Conservation (phyloP, 225 moss, liverwort and hornwort species). For the Takakia lepidozioides region DNA sequence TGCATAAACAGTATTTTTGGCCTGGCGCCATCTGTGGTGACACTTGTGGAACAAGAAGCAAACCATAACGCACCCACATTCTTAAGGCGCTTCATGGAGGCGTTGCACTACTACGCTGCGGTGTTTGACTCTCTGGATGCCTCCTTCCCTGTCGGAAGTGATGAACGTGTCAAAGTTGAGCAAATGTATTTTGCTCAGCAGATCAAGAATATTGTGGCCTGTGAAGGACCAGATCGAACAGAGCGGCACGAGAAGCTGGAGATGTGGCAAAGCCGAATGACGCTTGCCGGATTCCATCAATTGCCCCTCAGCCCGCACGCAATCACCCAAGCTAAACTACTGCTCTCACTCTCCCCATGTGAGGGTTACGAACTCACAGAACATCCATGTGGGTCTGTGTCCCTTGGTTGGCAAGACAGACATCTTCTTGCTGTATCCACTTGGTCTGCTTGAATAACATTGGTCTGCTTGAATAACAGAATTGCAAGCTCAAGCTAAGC, state of each 20-base stretch:
- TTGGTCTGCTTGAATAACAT: too few relatives aligned
- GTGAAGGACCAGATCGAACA: slow-evolving; percentile 57
- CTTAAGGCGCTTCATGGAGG: slow-evolving; percentile 77
- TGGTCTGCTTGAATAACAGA: too few relatives aligned
- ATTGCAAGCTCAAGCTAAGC: too few relatives aligned
- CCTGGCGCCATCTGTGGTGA: slow-evolving; percentile 60
- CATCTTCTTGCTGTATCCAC: slow-evolving; percentile 77
- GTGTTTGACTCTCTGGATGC: slow-evolving; percentile 88
- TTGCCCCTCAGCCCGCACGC: slow-evolving; percentile 65
- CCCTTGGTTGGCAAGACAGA: slow-evolving; percentile 85
- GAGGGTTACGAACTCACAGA: slow-evolving; percentile 75
- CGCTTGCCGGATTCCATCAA: slow-evolving; percentile 61
- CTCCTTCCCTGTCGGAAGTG: slow-evolving; percentile 59
- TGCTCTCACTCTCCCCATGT: slow-evolving; percentile 65
- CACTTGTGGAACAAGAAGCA: slow-evolving; percentile 91
- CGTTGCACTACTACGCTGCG: slow-evolving; percentile 86
- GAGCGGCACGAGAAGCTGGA: slow-evolving; percentile 66
- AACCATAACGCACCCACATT: slow-evolving; percentile 65
- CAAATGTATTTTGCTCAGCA: slow-evolving; percentile 69
- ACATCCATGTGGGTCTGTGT: slow-evolving; percentile 47
- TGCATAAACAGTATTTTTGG: slow-evolving; percentile 40
- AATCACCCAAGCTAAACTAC: slow-evolving; percentile 73
- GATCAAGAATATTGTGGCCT: slow-evolving; percentile 92
- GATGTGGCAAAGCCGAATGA: slow-evolving; percentile 60
- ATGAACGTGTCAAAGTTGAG: slow-evolving; percentile 79